phyloP scores from a whole-genome alignment of 257 asterid species.

The Rauvolfia tetraphylla region DNA sequence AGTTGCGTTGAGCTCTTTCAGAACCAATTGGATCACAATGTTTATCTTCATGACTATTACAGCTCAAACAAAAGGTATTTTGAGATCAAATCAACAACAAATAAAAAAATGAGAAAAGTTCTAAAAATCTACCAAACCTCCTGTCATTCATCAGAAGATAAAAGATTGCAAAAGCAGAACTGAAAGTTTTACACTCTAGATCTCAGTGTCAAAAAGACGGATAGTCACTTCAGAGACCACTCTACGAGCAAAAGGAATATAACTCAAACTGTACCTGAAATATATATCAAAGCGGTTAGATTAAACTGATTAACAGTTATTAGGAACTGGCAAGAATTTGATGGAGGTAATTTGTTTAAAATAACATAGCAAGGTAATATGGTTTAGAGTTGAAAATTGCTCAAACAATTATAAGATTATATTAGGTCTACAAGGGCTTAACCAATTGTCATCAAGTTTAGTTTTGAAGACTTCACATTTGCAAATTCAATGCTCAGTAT shows the following conservation, averaged over 20 bases:
- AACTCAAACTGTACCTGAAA: slow-evolving; percentile 97
- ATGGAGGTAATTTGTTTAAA: neutral
- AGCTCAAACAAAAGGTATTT: neutral
- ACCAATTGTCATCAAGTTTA: neutral
- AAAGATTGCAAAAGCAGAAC: neutral
- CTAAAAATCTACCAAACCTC: neutral
- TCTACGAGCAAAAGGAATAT: slow-evolving; percentile 88
- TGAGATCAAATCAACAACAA: neutral
- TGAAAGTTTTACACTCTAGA: slow-evolving; percentile 28
- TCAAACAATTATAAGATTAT: neutral
- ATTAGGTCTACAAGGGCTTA: neutral
- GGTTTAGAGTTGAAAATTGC: neutral
- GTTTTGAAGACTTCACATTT: neutral
- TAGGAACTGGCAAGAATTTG: neutral
- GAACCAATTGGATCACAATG: neutral
- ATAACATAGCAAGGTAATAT: neutral
- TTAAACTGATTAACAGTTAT: neutral
- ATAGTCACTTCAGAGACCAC: slow-evolving; percentile 72
- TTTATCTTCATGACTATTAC: neutral
- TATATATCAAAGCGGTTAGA: neutral
- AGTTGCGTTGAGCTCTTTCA: neutral
- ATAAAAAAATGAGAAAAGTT: neutral
- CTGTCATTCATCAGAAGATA: neutral
- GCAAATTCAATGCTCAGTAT: neutral
- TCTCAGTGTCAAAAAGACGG: slow-evolving; percentile 93